Evolutionary conservation across 441 rosid genomes (phyloP), one percentile per base, ranked within the genome.

Genomic region (Eugenia klotzschiana): DNA sequence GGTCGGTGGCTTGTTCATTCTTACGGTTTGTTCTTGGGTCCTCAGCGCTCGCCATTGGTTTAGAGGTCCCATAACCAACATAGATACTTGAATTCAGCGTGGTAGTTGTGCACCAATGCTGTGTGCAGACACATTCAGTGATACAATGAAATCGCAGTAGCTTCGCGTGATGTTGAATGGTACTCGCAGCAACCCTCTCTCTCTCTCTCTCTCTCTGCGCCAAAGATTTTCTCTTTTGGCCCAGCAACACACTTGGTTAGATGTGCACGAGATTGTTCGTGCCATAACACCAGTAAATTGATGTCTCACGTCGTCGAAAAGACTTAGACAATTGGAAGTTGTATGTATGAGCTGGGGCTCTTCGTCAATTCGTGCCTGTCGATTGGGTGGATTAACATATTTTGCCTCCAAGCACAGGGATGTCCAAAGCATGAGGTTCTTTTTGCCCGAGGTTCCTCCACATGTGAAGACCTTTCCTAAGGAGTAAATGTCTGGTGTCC

Each of bases 41-140:
- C 13, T 96, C 16, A 87, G 91, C n/a, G 98, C 95, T 54, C 91
- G 94, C 12, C 91, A 90, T 83, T 96, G 99, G 99, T 96, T 96
- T 86, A 93, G 69, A 60, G 99, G 99, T 86, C 98, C 98, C 4
- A 85, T 93, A 83, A 89, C 94, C 83, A 95, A 94, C 86, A 88
- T 93, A 83, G 83, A 85, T 73, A 81, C 84, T 85, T 89, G 84
- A 84, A 80, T 69, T 69, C 25, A 69, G 46, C 8, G 77, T 33
- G 13, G 12, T 15, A 33, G 77, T 33, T 33, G 0, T 11, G 0
- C 46, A 20, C 14, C 25, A 33, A 55, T 55, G 58, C 58, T n/a
- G 12, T 64, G 77, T 64, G 46, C 46, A 64, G 77, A 33, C 37
- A 64, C 77, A 64, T 2, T 40, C 77, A 64, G 46, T 40, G 25